Evolutionary conservation across 2,329 filamentous ascomycete genomes (phyloP), one percentile per base, ranked within the genome.

Genomic region (Pezicula radicicola): DNA sequence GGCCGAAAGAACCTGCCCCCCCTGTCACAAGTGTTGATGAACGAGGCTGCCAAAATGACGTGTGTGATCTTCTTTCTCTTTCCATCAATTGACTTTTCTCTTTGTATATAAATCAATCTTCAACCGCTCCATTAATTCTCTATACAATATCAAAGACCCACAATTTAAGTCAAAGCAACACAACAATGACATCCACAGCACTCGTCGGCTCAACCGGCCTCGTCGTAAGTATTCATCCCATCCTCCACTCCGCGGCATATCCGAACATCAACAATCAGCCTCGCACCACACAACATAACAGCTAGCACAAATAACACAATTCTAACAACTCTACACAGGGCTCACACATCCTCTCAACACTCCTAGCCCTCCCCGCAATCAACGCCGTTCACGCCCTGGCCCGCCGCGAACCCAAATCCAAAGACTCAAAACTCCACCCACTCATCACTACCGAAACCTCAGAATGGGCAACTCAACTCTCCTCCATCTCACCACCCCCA

Each of bases 271-370:
- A 59, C 13, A 46, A 18, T 21, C 33, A 21, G 42, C n/a, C 30
- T 27, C 21, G 40, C 44, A 33, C 48, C 52, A 37, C 42, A 46
- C 30, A 25, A 33, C 3, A 33, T 6, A 13, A 10, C 9, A 13
- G 3, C 19, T 19, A 10, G 30, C 2, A 33, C 30, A 33, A 25
- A 25, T 25, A 25, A 25, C 25, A 25, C 25, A 25, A 6, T 3
- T 25, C 25, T 25, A 25, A 25, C 25, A 25, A 25, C 4, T 25
- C 30, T 2, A 33, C 16, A 16, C 52, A 66, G 63, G 92, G 93
- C 66, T 83, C 81, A 48, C 75, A 89, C 66, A 92, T 96, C 68
- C 84, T 96, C 64, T 70, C 74, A 6, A 76, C 73, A n/a, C 75
- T 90, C 43, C 77, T 89, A 61, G 66, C 77, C 13, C 70, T 77